Percentiles rank a stretch among this genome's conserved stretches.
Evolutionary conservation across 305 asterid species (phyloP).

Genomic region (Coffea humblotiana): DNA sequence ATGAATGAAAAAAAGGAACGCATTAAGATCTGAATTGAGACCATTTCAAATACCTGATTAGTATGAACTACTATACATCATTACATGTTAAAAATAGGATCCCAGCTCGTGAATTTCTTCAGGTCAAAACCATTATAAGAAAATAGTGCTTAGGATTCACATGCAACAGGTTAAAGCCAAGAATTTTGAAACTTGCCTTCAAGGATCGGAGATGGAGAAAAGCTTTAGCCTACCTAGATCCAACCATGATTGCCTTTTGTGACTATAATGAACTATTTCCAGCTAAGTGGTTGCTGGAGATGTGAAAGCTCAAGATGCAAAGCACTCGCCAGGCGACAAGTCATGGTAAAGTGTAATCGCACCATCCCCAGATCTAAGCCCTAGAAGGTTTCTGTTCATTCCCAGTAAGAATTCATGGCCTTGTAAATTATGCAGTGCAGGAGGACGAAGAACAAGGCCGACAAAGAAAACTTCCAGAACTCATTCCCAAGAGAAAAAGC

Average conservation of each 20-base stretch:
- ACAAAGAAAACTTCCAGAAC: constrained; percentile 12
- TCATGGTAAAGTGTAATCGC: background rate
- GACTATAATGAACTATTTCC: background rate
- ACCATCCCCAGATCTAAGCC: background rate
- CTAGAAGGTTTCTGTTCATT: background rate
- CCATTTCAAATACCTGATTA: too few species aligned
- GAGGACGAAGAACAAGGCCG: background rate
- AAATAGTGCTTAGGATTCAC: background rate
- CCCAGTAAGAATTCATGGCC: background rate
- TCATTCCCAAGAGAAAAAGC: background rate
- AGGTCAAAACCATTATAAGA: background rate
- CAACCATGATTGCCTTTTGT: background rate
- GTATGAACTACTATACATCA: too few species aligned
- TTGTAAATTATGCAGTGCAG: background rate
- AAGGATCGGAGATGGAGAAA: background rate
- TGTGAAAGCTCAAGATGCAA: background rate
- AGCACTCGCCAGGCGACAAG: background rate
- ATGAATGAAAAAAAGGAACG: too few species aligned
- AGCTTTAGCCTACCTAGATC: background rate
- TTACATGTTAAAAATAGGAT: too few species aligned
- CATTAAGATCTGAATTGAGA: too few species aligned
- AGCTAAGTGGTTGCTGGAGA: background rate
- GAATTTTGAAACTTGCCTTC: background rate
- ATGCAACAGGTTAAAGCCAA: background rate
- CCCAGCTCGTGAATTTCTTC: too few species aligned